Conservation (phyloP, 345 rosid species). For the Atalantia buxifolia region DNA sequence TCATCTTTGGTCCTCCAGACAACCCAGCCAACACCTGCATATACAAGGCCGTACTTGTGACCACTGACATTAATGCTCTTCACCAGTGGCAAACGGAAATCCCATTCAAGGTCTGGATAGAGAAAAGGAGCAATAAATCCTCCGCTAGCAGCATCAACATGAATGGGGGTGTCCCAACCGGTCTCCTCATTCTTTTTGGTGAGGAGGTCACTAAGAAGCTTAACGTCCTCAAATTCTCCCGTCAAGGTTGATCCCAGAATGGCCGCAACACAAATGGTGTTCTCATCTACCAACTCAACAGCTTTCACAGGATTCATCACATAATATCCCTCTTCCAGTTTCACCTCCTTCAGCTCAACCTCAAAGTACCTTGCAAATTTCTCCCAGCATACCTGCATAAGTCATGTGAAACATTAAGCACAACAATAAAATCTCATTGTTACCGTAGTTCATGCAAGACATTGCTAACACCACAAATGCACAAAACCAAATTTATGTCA, state of each 20-base stretch:
- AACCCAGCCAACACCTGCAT: constrained; percentile 84
- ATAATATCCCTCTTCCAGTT: constrained; percentile 62
- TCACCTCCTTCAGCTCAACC: constrained; percentile 78
- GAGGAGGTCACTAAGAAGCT: constrained; percentile 53
- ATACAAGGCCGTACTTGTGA: constrained; percentile 73
- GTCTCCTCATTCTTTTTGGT: constrained; percentile 51
- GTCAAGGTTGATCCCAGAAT: constrained; percentile 75
- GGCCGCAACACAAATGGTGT: constrained; percentile 82
- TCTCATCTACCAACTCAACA: constrained; percentile 77
- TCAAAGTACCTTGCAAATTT: constrained; percentile 84
- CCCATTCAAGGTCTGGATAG: constrained; percentile 81
- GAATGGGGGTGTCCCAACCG: constrained; percentile 74
- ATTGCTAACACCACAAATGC: neutral
- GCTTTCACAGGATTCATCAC: constrained; percentile 66
- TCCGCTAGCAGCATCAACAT: constrained; percentile 85
- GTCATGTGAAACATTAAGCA: neutral
- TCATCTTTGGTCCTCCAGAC: constrained; percentile 83
- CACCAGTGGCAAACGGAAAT: constrained; percentile 72
- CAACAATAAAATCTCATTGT: neutral
- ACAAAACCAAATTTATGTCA: too few species aligned
- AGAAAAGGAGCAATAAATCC: constrained; percentile 76
- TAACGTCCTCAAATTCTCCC: constrained; percentile 79
- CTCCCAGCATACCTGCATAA: constrained; percentile 71
- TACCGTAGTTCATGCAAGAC: neutral
- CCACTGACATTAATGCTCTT: constrained; percentile 81